phyloP scores from a whole-genome alignment of 1,139 yeast genomes.

The Pneumocystis carinii region DNA sequence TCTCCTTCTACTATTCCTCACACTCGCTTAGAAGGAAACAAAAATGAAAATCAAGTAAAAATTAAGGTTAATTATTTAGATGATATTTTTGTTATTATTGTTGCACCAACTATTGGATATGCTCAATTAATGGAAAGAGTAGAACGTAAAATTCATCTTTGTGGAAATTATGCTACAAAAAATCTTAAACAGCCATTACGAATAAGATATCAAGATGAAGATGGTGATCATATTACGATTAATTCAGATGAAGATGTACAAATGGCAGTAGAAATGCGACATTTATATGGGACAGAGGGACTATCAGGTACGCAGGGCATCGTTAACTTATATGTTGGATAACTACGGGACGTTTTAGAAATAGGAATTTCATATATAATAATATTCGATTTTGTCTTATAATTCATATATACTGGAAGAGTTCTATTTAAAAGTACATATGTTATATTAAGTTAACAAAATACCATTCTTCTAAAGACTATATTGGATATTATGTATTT shows the following conservation, averaged over 20 bases:
- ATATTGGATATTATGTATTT: background rate
- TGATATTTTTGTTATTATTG: constrained; percentile 32
- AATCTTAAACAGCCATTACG: constrained; percentile 29
- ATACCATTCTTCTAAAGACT: background rate
- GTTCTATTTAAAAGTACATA: background rate
- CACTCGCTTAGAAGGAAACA: background rate
- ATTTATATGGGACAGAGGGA: constrained; percentile 3
- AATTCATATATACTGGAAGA: background rate
- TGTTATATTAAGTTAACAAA: background rate
- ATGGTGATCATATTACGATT: constrained; percentile 81
- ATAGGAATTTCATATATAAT: background rate
- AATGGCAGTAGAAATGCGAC: constrained; percentile 26
- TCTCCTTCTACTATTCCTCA: background rate
- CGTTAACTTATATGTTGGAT: background rate
- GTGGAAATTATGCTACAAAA: constrained; percentile 27
- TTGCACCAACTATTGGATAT: constrained; percentile 35
- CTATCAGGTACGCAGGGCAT: background rate
- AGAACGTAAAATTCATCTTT: constrained; percentile 32
- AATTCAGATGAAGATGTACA: constrained; percentile 62
- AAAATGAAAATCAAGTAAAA: constrained; percentile 31
- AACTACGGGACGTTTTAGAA: background rate
- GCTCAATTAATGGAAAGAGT: constrained; percentile 32
- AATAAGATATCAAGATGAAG: constrained; percentile 82
- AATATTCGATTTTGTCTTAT: background rate
- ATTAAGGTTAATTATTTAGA: constrained; percentile 35